A percentile compares a stretch with the other conserved stretches of the same genome.
Conservation (phyloP, 331 rosid genomes). For the Stylosanthes scabra region DNA sequence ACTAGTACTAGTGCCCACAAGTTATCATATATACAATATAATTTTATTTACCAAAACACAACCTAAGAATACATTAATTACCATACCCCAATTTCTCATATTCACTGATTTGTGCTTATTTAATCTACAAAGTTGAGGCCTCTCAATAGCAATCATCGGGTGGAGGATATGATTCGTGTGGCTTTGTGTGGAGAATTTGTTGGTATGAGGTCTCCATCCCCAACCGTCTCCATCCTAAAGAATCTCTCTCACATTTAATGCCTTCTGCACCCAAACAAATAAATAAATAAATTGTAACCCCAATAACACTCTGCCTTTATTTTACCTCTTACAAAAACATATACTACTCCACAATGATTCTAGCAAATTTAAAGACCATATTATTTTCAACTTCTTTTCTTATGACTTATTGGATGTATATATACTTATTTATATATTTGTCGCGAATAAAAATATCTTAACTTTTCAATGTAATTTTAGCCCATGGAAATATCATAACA, state of each 20-base stretch:
- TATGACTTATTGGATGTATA: no score
- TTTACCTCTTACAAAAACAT: constrained; percentile 5
- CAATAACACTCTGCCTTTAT: background rate
- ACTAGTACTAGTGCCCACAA: no score
- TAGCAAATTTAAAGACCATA: no score
- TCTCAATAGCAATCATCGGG: background rate
- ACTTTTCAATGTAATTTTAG: constrained; percentile 29
- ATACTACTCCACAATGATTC: background rate
- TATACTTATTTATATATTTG: background rate
- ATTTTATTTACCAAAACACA: background rate
- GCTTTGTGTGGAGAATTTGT: constrained; percentile 43
- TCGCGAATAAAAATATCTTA: background rate
- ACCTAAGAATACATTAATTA: background rate
- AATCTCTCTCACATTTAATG: constrained; percentile 48
- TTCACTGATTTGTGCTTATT: constrained; percentile 7
- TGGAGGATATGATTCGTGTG: constrained; percentile 31
- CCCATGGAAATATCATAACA: background rate
- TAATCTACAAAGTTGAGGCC: constrained; percentile 3
- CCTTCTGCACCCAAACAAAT: constrained; percentile 11
- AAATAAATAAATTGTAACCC: background rate
- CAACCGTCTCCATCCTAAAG: constrained; percentile 44
- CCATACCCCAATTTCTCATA: no score
- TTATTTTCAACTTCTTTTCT: no score
- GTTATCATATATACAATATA: no score
- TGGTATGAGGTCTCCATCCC: constrained; percentile 40